Evolutionary conservation across 331 rosid species (phyloP), one percentile per base, ranked within the genome.

Genomic region (Quercus phellos): DNA sequence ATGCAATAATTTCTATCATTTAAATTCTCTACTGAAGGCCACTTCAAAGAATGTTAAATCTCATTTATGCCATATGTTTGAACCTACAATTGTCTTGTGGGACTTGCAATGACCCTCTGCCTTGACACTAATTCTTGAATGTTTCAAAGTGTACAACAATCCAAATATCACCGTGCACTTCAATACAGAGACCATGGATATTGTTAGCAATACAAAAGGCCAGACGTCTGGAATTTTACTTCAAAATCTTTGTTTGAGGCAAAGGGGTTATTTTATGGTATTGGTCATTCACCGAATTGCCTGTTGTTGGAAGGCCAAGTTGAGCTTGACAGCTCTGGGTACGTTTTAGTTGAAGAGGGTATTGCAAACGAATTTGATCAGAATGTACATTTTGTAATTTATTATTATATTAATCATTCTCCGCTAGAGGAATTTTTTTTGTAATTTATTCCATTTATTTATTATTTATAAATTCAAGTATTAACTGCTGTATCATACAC

Each of bases 111-210:
- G 13, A 18, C 18, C 35, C 22, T 38, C 50, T 55, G 1, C 60
- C 35, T 55, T 80, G 64, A 32, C 38, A 58, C 14, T 30, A 30
- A 14, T 27, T 94, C 95, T 68, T 95, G 93, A 92, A 94, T 94
- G 97, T 94, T 92, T 88, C 96, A 94, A 97, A 90, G 97, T 94
- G 95, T 84, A 34, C 95, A 92, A 89, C 97, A 89, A 85, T 77
- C 97, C 90, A 73, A 90, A 90, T 79, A 73, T 94, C 85, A 88
- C 94, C 51, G 87, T 89, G 94, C 99, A 94, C 89, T 94, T 87
- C 89, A 90, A 90, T 85, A 87, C 96, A 54, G 97, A 90, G 91
- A 75, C 97, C 24, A 82, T 92, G 88, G 99, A 94, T 77, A 70
- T 90, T 43, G 91, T 89, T 56, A 91, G 99, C 96, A 92, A 90